Base-by-base conservation (phyloP, 768 basidiomycete species). In the Termitomyces titanicus region DNA sequence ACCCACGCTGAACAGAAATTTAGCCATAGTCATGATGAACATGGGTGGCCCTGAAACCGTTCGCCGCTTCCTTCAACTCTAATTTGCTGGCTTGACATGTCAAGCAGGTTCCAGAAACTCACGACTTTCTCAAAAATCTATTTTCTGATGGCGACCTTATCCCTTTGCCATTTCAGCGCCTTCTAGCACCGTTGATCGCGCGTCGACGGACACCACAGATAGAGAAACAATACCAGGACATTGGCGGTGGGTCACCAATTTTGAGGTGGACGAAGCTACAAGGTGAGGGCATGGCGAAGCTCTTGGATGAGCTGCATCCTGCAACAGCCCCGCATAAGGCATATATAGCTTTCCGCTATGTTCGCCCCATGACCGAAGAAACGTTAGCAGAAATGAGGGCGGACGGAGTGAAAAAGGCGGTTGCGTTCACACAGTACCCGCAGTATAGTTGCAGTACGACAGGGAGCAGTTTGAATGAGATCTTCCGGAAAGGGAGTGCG, bases 391-490 rank as follows among this genome's bases (percentile, higher is more conserved):
- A 92, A 70, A 87, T 99, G 88, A 85, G 84, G 72, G 80, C 75
- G 50, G 97, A 98, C 66, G 94, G 95, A 20, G 93, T 99, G 31
- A 88, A 80, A 69, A 78, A 95, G 59, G 97, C 96, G 0, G 76
- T 99, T 25, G 97, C 95, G 18, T 99, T 99, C 74, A 92, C 92
- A 3, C 97, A 99, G 71, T 99, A 99, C 69, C 97, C 97, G 1
- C 97, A 99, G 70, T 99, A 99, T 71, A 92, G 89, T 65, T 99
- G 97, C 71, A 95, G 92, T 58, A 99, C 97, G 11, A 98, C 97
- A 0, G 97, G 97, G 48, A 97, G 94, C 73, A 95, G 92, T 68
- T 67, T 99, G 66, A 99, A 98, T 65, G 97, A 99, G 69, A 73
- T 99, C 25, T 95, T 82, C 64, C 75, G 88, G 67, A 74, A 71